Base-by-base conservation (phyloP, 2,329 filamentous ascomycete species). In the Cladophialophora carrionii region DNA sequence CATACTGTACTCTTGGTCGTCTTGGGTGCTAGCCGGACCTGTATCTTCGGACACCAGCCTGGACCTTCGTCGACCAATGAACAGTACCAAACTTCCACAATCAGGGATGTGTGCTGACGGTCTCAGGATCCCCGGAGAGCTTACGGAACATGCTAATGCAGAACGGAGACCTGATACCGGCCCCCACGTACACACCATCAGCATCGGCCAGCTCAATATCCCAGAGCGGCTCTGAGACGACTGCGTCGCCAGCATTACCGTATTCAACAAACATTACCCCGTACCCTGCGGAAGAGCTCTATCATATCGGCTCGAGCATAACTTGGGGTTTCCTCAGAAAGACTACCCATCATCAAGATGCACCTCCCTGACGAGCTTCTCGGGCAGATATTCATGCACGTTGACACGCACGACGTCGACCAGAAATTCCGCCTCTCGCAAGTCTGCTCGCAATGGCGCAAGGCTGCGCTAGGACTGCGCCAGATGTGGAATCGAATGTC, bases 381-480 rank as follows among this genome's bases (percentile, higher is more conserved):
- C 29, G 10, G 24, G n/a, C 52, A 54, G 52, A 54, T 54, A 31
- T 54, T 54, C 52, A 10, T 29, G 22, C 14, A 54, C 17, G 20
- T 54, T 17, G 52, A 54, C 17, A 14, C 52, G 17, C 52, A 54
- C 29, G n/a, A n/a, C 52, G 29, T 54, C n/a, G 52, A 54, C 29
- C 52, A 54, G 52, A 54, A 54, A 54, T 54, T 54, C 52, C 17
- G 52, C 4, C 52, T 54, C 12, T 54, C 52, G 4, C 52, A 54
- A 34, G 52, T 54, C 17, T 54, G 52, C 29, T 54, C 52, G 14
- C 24, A 34, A 54, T 54, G 52, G 52, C 52, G 52, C 52, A 54
- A 10, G 29, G 52, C 17, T 10, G 52, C 52, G n/a, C 24, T 54
- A 10, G n/a, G 29, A 12, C 24, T 34, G n/a, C 52, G 29, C 7